Evolutionary conservation across 2,329 filamentous ascomycete species (phyloP), one percentile per base, ranked within the genome.

Genomic region (Lomentospora prolificans): DNA sequence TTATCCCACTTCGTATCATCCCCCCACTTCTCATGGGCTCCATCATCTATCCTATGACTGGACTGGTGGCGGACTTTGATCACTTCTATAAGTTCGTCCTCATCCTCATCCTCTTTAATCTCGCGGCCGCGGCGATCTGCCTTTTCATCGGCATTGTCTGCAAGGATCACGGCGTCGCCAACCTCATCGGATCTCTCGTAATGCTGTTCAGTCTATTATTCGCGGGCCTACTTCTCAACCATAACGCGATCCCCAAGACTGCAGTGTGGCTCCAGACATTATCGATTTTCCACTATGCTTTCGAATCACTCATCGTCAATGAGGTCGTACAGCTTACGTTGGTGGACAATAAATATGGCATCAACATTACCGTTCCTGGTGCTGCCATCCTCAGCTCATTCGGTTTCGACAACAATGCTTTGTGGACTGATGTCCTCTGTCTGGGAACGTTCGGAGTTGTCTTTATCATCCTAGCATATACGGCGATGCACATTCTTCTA

Each of bases 131-230:
- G 0, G 87, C 87, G 31, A 94, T 99, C 59, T 97, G 90, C 67
- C 78, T 99, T 6, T 96, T 96, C 67, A 95, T 99, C 62, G 94
- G 94, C 61, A 96, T 99, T 58, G 81, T 96, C 6, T 95, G 95
- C 78, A 89, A 88, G 64, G 94, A 99, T 64, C 82, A 82, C 30
- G 87, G 90, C 36, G 90, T 99, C 2, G 94, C 94, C 53, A 97
- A 95, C 69, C 70, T 99, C 60, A 88, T 99, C 58, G 94, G 92
- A 55, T 95, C 91, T 63, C 73, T 99, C 63, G 90, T 97, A 53
- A 99, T 99, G 94, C 78, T 99, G 7, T 99, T 99, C 77, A 95
- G 89, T 67, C 74, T 99, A 59, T 79, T 99, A 8, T 97, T 99
- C 69, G 92, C 91, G 1, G 94, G 94, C 57, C 84, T 99, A 58